Evolutionary conservation across 495 filamentous ascomycete species (phyloP).

Genomic region (Staphylotrichum longicolle): DNA sequence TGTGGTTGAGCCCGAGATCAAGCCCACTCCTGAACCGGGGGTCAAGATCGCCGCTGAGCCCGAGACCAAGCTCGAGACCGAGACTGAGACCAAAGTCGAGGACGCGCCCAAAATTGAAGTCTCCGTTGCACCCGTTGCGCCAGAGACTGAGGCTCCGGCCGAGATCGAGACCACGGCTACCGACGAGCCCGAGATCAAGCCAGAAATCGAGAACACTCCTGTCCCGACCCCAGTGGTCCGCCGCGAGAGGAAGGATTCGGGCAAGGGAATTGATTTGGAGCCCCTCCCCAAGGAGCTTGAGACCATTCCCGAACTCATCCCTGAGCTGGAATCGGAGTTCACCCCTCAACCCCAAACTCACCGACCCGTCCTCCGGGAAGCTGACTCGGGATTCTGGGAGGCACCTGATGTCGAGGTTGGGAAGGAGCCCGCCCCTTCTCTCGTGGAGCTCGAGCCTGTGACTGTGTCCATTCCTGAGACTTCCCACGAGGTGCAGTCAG

Average conservation of each 20-base stretch:
- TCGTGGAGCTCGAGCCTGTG: conserved; percentile 24
- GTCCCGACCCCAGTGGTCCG: background rate
- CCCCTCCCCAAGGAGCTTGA: conserved; percentile 15
- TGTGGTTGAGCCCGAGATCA: background rate
- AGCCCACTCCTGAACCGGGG: conserved; percentile 9
- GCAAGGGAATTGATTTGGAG: conserved; percentile 29
- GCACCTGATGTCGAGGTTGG: conserved; percentile 22
- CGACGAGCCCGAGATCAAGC: conserved; percentile 19
- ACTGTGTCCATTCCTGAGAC: conserved; percentile 7
- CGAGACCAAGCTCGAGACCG: conserved; percentile 1
- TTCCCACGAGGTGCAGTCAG: conserved; percentile 14
- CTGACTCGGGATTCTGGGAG: conserved; percentile 39
- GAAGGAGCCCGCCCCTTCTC: conserved; percentile 22
- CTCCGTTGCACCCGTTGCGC: no score
- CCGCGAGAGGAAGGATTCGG: conserved; percentile 31
- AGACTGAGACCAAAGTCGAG: conserved; percentile 11
- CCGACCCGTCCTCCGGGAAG: conserved; percentile 22
- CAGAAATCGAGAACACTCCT: conserved; percentile 1
- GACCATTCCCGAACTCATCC: conserved; percentile 12
- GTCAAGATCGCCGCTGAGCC: background rate
- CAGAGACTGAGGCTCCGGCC: background rate
- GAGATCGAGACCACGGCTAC: background rate
- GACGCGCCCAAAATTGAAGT: background rate
- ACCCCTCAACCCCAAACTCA: conserved; percentile 4
- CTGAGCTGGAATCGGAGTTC: conserved; percentile 19